Evolutionary conservation across 495 filamentous ascomycete species (phyloP).

Genomic region (Tuber magnatum): DNA sequence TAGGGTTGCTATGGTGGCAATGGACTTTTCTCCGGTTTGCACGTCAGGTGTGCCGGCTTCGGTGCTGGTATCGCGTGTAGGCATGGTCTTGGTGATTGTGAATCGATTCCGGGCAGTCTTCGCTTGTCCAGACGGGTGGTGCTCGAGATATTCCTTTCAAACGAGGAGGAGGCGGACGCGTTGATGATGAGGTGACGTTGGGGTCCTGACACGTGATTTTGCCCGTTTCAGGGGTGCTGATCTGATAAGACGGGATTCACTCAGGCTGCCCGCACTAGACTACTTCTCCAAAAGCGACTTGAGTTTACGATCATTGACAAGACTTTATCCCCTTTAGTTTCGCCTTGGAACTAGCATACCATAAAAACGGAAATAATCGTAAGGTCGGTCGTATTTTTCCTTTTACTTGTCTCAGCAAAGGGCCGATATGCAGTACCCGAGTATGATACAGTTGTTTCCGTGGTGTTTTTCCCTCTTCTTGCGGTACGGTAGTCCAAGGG

Average conservation of each 20-base stretch:
- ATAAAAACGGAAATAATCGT: no score
- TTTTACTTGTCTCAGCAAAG: no score
- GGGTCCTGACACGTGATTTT: background rate
- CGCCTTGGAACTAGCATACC: background rate
- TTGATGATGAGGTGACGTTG: slow-evolving; percentile 2
- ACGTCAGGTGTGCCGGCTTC: slow-evolving; percentile 36
- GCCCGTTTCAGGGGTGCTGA: background rate
- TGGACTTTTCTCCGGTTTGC: slow-evolving; percentile 54
- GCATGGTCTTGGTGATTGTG: slow-evolving; percentile 20
- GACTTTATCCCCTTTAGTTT: background rate
- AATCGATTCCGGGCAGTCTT: background rate
- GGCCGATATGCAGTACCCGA: no score
- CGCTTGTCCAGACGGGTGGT: background rate
- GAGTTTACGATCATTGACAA: background rate
- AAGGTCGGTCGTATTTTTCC: no score
- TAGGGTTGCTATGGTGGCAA: slow-evolving; percentile 70
- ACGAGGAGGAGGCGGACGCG: background rate
- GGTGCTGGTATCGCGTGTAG: slow-evolving; percentile 34
- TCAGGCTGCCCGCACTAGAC: no score
- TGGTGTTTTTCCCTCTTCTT: no score
- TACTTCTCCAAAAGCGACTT: background rate
- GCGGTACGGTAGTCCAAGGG: no score
- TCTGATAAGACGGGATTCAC: background rate
- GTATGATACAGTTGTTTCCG: no score
- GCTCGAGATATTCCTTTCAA: background rate